Percentiles rank a stretch among this genome's conserved stretches.
These are phyloP conservation scores for Suhomyces maxii DNA, from an alignment of 1,139 yeast genomes.

Conservation along the genomic window DNA sequence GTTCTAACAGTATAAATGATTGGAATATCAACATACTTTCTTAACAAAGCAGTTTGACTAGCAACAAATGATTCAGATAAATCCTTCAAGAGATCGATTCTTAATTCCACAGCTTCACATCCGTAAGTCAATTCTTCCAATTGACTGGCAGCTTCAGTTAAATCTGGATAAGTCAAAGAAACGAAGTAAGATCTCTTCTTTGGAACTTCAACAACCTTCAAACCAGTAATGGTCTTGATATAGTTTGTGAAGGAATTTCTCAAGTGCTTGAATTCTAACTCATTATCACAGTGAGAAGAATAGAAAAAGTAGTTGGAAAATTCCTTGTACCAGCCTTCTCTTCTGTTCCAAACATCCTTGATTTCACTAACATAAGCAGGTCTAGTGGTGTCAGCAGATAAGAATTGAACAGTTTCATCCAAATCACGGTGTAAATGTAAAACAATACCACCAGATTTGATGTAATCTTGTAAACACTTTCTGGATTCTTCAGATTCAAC, in stretches of 20 bases:
- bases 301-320: slow-evolving; percentile 79
- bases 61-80: slow-evolving; percentile 58
- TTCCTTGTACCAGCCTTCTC: slow-evolving; percentile 77
- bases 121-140: slow-evolving; percentile 65
- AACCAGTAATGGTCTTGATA: slow-evolving; percentile 65
- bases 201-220: slow-evolving; percentile 45
- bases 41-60: slow-evolving; percentile 69
- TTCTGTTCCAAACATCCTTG: slow-evolving; percentile 75
- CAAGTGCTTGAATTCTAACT: slow-evolving; percentile 56
- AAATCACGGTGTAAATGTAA: slow-evolving; percentile 88
- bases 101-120: slow-evolving; percentile 76
- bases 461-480: slow-evolving; percentile 54
- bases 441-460: slow-evolving; percentile 67
- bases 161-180: slow-evolving; percentile 63
- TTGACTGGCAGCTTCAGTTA: slow-evolving; percentile 44
- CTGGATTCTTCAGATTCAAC: slow-evolving; percentile 80
- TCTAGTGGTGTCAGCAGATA: slow-evolving; percentile 75
- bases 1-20: slow-evolving; percentile 82
- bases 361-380: slow-evolving; percentile 86
- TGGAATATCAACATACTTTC: slow-evolving; percentile 66
- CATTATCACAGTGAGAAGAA: slow-evolving; percentile 67
- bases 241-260: slow-evolving; percentile 60
- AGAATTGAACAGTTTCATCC: slow-evolving; percentile 73
- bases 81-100: slow-evolving; percentile 69
- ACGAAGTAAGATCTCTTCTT: slow-evolving; percentile 65